A percentile compares a stretch with the other conserved stretches of the same genome.
Evolutionary conservation across 2,329 filamentous ascomycete genomes (phyloP).

Genomic region (Cladobotryum protrusum): DNA sequence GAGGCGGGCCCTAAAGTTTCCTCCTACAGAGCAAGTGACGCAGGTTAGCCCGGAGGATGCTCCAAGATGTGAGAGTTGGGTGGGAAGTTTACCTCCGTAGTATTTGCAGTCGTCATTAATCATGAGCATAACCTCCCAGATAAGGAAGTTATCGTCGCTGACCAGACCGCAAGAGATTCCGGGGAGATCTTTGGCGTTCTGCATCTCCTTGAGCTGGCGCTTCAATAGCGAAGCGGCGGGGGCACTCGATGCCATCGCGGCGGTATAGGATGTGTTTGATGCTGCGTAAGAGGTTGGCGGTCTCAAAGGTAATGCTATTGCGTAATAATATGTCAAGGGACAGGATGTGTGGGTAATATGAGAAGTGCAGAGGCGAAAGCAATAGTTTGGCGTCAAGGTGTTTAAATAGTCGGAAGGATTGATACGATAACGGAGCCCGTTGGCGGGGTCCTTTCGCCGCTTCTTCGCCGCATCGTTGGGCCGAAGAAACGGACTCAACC

Average conservation of each 20-base stretch:
- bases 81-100: conserved; percentile 64
- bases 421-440: too few species aligned
- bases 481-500: too few species aligned
- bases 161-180: conserved; percentile 91
- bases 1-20: conserved; percentile 82
- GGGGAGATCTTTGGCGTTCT: conserved; percentile 81
- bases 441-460: too few species aligned
- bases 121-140: conserved; percentile 99
- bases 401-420: too few species aligned
- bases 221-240: conserved; percentile 68
- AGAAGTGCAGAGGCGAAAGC: too few species aligned
- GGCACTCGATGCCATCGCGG: conserved; percentile 38
- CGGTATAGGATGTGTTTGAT: neutral
- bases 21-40: conserved; percentile 51
- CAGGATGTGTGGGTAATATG: too few species aligned
- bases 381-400: too few species aligned
- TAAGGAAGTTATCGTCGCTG: conserved; percentile 80
- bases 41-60: neutral
- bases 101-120: conserved; percentile 89
- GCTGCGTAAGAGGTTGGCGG: neutral
- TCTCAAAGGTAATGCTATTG: too few species aligned
- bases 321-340: too few species aligned
- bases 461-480: too few species aligned
- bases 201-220: conserved; percentile 91
- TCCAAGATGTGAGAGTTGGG: neutral